Conservation (phyloP, 257 asterid genomes). For the Solanum boliviense region DNA sequence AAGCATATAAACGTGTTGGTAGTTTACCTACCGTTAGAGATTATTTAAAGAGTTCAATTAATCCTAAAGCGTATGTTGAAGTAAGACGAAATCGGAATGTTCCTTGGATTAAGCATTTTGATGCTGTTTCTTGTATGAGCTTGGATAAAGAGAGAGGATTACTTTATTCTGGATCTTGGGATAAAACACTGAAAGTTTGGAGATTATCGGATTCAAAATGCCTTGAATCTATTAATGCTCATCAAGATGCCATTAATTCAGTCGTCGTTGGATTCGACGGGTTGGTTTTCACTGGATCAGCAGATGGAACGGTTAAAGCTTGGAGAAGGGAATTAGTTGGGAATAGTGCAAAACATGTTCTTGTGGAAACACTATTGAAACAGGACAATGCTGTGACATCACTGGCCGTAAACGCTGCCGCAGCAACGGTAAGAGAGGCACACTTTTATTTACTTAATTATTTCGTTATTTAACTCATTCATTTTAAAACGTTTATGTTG, state of each 20-base stretch:
- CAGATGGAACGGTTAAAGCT: slow-evolving; percentile 86
- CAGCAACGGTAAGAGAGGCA: slow-evolving; percentile 10
- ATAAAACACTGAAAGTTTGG: slow-evolving; percentile 82
- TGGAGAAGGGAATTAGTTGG: slow-evolving; percentile 78
- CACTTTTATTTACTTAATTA: background rate
- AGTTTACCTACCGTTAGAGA: slow-evolving; percentile 65
- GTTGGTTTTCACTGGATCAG: slow-evolving; percentile 68
- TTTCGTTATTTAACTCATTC: background rate
- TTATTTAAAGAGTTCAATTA: slow-evolving; percentile 38
- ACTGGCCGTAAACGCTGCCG: slow-evolving; percentile 30
- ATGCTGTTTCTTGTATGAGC: slow-evolving; percentile 69
- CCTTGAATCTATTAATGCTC: slow-evolving; percentile 61
- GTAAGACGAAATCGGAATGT: slow-evolving; percentile 43
- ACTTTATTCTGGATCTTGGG: slow-evolving; percentile 90
- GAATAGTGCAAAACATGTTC: slow-evolving; percentile 33
- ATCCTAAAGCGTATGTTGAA: slow-evolving; percentile 62
- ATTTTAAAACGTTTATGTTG: background rate
- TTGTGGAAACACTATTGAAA: slow-evolving; percentile 49
- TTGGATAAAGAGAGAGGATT: slow-evolving; percentile 42
- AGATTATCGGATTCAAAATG: slow-evolving; percentile 70
- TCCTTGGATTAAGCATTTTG: slow-evolving; percentile 80
- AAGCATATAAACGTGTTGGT: slow-evolving; percentile 46
- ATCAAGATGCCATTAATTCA: slow-evolving; percentile 72
- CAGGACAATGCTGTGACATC: slow-evolving; percentile 76
- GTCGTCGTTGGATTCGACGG: slow-evolving; percentile 54